Base-by-base conservation (phyloP, 345 rosid genomes). In the Sisymbrium irio region DNA sequence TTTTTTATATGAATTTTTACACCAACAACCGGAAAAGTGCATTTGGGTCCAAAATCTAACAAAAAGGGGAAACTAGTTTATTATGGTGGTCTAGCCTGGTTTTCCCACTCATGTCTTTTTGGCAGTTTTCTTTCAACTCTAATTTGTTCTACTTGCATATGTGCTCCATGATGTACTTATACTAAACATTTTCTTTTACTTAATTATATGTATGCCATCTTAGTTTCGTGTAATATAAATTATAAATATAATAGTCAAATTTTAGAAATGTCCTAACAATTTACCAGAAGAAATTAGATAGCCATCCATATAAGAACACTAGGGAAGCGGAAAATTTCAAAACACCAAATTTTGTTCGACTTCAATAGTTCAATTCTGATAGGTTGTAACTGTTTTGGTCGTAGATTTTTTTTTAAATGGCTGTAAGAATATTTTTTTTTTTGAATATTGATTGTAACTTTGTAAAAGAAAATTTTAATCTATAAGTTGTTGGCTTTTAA, bases 21-120 rank as follows among this genome's bases (percentile, higher is more conserved):
- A 42, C 55, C 36, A 72, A 54, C 37, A 53, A 60, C 39, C 32
- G 2, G 35, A 69, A 74, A 76, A 69, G 75, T 69, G 50, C 74
- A 60, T 50, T 68, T 50, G 42, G 61, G 69, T 75, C 69, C 74
- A 76, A 76, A 57, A 76, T 76, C 69, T 69, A 68, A 62, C 65
- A 54, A 62, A 51, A 75, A 44, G 8, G 65, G 50, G 44, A 53
- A 54, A 53, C 55, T 59, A 67, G 62, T 75, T 61, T 44, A 59
- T 53, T 36, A 44, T 68, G 65, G 64, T 68, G 63, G 63, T 75
- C 64, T 62, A 69, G 65, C 58, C 75, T 68, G 70, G 74, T 76
- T 76, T 25, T 47, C 62, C 79, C 79, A 76, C 75, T 76, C 64
- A 76, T 76, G 74, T 76, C 70, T 69, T 69, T 76, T 76, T 60